Percentiles rank a stretch among this genome's conserved stretches.
Conservation (phyloP, 805 yeast species). For the Kregervanrija fluxuum region DNA sequence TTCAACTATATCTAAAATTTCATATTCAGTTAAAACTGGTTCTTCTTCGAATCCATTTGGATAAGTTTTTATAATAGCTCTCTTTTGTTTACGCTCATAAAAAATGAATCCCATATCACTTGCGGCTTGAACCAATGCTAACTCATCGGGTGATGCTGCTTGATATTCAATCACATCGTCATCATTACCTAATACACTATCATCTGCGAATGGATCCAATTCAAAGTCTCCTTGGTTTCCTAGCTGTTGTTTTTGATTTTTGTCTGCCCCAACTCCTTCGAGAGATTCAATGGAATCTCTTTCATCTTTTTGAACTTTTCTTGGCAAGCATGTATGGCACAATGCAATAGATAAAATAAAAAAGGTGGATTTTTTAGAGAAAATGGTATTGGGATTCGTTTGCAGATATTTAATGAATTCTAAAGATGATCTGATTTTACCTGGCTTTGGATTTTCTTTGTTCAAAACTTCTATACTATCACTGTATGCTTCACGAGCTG, state of each 20-base stretch:
- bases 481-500: background rate
- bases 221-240: background rate
- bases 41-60: slow-evolving; percentile 71
- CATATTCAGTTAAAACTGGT: slow-evolving; percentile 62
- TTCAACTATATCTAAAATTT: slow-evolving; percentile 74
- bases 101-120: slow-evolving; percentile 92
- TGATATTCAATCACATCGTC: slow-evolving; percentile 67
- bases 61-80: slow-evolving; percentile 63
- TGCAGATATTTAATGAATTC: slow-evolving; percentile 68
- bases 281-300: slow-evolving; percentile 14
- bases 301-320: slow-evolving; percentile 25
- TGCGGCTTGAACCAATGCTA: slow-evolving; percentile 91
- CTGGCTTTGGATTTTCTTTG: slow-evolving; percentile 13
- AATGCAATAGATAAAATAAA: slow-evolving; percentile 77
- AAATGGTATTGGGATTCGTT: slow-evolving; percentile 58
- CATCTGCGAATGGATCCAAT: slow-evolving; percentile 8
- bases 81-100: slow-evolving; percentile 53
- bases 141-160: slow-evolving; percentile 94
- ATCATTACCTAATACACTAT: slow-evolving; percentile 10
- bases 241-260: background rate
- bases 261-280: slow-evolving; percentile 9
- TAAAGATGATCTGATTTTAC: slow-evolving; percentile 46
- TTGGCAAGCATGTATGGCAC: slow-evolving; percentile 88
- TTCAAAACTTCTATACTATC: slow-evolving; percentile 24
- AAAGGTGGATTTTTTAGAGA: slow-evolving; percentile 66